Evolutionary conservation across 169 alveolate species (phyloP).

Genomic region (Plasmodium billcollinsi): DNA sequence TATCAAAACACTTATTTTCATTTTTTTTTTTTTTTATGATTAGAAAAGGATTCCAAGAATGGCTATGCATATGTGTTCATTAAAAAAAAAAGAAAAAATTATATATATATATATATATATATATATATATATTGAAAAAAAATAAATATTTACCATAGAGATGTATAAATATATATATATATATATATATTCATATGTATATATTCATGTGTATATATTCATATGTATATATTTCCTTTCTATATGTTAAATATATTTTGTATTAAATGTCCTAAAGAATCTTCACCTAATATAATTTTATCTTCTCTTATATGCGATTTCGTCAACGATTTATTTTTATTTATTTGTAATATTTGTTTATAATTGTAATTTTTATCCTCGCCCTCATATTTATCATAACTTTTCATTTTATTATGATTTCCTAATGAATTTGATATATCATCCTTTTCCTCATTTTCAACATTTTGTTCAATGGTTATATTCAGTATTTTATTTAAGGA

Average conservation of each 20-base stretch:
- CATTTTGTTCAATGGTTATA: conserved; percentile 3
- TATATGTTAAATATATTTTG: conserved; percentile 43
- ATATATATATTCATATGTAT: not conserved
- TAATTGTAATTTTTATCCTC: too few species aligned
- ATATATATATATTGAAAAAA: too few species aligned
- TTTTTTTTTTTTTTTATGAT: too few species aligned
- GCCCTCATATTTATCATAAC: too few species aligned
- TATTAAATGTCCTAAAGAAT: conserved; percentile 39
- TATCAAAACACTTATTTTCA: too few species aligned
- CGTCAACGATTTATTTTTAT: not conserved
- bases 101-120: too few species aligned
- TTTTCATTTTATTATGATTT: too few species aligned
- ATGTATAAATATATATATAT: not conserved
- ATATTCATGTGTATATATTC: not conserved
- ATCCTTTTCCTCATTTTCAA: not conserved
- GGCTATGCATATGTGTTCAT: too few species aligned
- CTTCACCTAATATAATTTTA: conserved; percentile 22
- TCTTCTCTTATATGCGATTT: not conserved
- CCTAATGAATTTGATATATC: not conserved
- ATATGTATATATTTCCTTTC: conserved; percentile 1
- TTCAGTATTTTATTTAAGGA: conserved; percentile 17
- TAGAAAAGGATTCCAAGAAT: too few species aligned
- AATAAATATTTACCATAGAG: too few species aligned
- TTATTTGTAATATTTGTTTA: too few species aligned
- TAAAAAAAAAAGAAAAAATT: too few species aligned